Conservation (phyloP, 768 basidiomycete genomes). For the Mycena latifolia region DNA sequence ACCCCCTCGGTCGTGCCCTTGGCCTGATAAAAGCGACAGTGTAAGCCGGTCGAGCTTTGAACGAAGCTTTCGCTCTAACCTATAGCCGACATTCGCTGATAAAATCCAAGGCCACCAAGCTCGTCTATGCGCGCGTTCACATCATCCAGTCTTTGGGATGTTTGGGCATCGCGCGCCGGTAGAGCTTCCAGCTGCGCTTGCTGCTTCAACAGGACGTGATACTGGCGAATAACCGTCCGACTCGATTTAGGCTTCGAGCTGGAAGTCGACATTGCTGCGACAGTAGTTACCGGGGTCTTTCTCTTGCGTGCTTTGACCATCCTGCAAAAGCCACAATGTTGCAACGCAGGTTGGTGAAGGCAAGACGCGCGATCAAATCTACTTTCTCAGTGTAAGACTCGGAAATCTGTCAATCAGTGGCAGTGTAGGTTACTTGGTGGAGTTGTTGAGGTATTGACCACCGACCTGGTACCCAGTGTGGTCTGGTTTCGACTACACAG, state of each 20-base stretch:
- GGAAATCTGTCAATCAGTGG: no score
- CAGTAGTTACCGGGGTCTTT: constrained; percentile 58
- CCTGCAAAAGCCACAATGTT: no score
- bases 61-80: constrained; percentile 66
- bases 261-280: constrained; percentile 38
- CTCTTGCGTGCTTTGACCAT: constrained; percentile 61
- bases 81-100: constrained; percentile 86
- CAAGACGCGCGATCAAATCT: no score
- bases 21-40: constrained; percentile 58
- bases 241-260: constrained; percentile 72
- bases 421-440: no score
- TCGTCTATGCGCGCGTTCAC: constrained; percentile 72
- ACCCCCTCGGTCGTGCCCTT: constrained; percentile 85
- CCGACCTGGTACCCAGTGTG: no score
- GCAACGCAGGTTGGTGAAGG: no score
- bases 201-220: constrained; percentile 84
- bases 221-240: constrained; percentile 81
- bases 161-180: constrained; percentile 35
- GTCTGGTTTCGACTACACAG: no score
- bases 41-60: neutral
- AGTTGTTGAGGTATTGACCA: no score
- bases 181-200: constrained; percentile 63
- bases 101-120: constrained; percentile 84
- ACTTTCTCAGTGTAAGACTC: no score
- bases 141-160: constrained; percentile 55